These are phyloP conservation scores for Nannizzia gypsea DNA, from an alignment of 2,329 filamentous ascomycete species.

Conservation along the genomic window DNA sequence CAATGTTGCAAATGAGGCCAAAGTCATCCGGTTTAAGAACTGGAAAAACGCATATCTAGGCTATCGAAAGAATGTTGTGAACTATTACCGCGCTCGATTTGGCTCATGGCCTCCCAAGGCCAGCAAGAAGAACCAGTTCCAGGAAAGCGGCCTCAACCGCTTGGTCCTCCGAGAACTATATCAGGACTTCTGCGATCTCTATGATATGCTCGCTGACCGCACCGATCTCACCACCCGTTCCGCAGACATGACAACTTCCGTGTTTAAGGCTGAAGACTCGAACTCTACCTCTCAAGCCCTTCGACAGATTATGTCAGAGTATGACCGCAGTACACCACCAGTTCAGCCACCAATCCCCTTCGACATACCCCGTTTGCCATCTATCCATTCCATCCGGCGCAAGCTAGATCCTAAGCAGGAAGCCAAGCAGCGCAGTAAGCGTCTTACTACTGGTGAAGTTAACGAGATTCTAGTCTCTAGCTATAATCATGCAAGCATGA, in stretches of 20 bases:
- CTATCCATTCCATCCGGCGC: conserved; percentile 52
- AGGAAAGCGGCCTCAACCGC: conserved; percentile 75
- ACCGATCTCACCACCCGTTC: conserved; percentile 65
- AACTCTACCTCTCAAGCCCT: conserved; percentile 55
- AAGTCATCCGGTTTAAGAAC: conserved; percentile 65
- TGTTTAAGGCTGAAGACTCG: conserved; percentile 39
- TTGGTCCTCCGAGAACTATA: conserved; percentile 72
- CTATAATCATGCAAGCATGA: conserved; percentile 63
- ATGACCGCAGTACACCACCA: conserved; percentile 76
- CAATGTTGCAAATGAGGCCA: conserved; percentile 63
- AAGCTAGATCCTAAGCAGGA: conserved; percentile 63
- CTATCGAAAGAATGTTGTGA: conserved; percentile 61
- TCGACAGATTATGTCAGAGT: conserved; percentile 71
- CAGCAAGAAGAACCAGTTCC: conserved; percentile 80
- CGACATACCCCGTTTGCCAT: conserved; percentile 68
- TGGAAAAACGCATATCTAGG: conserved; percentile 67
- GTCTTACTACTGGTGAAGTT: conserved; percentile 67
- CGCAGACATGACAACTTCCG: conserved; percentile 52
- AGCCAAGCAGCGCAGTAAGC: conserved; percentile 56
- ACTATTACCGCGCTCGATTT: conserved; percentile 56
- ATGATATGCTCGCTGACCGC: conserved; percentile 79
- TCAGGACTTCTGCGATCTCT: conserved; percentile 71
- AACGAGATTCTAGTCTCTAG: conserved; percentile 64
- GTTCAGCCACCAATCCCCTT: conserved; percentile 87
- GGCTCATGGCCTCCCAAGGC: conserved; percentile 86